A percentile compares a stretch with the other conserved stretches of the same genome.
These are phyloP conservation scores for Porogramme epimiltina DNA, from an alignment of 1,284 basidiomycete species.

Conservation along the genomic window DNA sequence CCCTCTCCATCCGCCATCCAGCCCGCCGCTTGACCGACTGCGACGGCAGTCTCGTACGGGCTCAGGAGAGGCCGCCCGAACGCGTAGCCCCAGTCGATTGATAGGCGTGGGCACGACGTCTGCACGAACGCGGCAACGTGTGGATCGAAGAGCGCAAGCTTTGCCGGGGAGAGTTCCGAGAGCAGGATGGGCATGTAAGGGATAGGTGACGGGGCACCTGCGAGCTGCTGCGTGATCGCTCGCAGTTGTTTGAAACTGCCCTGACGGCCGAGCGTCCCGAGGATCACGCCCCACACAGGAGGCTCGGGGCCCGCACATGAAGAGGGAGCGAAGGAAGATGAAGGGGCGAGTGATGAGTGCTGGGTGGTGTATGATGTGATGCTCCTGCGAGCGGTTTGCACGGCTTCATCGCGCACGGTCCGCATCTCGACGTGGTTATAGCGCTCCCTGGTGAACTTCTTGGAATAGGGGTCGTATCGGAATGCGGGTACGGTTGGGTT, in stretches of 20 bases:
- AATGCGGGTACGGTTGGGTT: constrained; percentile 97
- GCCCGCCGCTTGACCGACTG: constrained; percentile 69
- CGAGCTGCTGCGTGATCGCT: constrained; percentile 77
- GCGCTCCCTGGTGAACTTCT: constrained; percentile 91
- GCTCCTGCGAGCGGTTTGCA: constrained; percentile 71
- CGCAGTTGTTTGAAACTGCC: constrained; percentile 89
- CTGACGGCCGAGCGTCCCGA: constrained; percentile 95
- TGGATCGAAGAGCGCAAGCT: constrained; percentile 82
- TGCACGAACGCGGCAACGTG: constrained; percentile 91
- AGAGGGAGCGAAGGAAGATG: constrained; percentile 1
- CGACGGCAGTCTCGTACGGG: constrained; percentile 94
- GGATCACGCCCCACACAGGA: constrained; percentile 87
- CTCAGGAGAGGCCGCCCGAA: constrained; percentile 89
- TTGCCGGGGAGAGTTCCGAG: constrained; percentile 94
- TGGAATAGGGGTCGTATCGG: constrained; percentile 98
- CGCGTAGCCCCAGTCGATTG: constrained; percentile 98
- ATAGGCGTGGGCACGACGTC: constrained; percentile 93
- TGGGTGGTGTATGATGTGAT: constrained; percentile 39
- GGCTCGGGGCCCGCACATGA: constrained; percentile 15
- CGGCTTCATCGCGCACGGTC: constrained; percentile 72
- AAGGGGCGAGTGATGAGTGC: constrained; percentile 1
- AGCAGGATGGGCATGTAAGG: constrained; percentile 90
- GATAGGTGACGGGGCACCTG: constrained; percentile 51
- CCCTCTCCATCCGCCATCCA: constrained; percentile 57
- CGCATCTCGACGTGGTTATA: constrained; percentile 94